Conservation (phyloP, 164 flowering plant genomes). For the Chimonanthus praecox region DNA sequence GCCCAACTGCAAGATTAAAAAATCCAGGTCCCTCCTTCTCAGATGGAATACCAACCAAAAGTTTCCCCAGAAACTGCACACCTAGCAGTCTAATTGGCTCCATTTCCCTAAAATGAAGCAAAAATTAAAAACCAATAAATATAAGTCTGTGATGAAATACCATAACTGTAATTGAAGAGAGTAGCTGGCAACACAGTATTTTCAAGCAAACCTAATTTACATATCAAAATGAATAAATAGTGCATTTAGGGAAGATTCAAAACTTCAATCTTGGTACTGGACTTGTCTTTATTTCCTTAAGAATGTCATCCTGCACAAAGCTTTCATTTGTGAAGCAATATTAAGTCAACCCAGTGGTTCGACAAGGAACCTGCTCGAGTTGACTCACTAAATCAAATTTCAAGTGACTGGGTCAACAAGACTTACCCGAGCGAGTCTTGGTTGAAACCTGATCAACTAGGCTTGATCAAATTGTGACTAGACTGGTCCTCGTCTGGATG, state of each 20-base stretch:
- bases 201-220: background rate
- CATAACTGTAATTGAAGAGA: background rate
- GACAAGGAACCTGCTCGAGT: too few relatives aligned
- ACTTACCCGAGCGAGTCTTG: too few relatives aligned
- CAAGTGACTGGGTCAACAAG: too few relatives aligned
- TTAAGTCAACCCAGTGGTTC: too few relatives aligned
- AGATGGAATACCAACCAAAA: constrained; percentile 85
- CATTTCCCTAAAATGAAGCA: constrained; percentile 48
- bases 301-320: background rate
- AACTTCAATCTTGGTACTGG: background rate
- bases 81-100: constrained; percentile 90
- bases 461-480: too few relatives aligned
- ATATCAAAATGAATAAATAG: background rate
- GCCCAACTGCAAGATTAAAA: constrained; percentile 70
- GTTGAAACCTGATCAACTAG: too few relatives aligned
- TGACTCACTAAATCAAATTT: too few relatives aligned
- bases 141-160: background rate
- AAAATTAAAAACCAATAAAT: background rate
- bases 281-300: background rate
- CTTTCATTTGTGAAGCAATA: background rate
- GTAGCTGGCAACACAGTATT: background rate
- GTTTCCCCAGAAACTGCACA: constrained; percentile 89
- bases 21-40: constrained; percentile 89
- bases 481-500: too few relatives aligned
- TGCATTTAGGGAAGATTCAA: background rate